Evolutionary conservation across 805 yeast genomes (phyloP).

Genomic region (Nakazawaea peltata): DNA sequence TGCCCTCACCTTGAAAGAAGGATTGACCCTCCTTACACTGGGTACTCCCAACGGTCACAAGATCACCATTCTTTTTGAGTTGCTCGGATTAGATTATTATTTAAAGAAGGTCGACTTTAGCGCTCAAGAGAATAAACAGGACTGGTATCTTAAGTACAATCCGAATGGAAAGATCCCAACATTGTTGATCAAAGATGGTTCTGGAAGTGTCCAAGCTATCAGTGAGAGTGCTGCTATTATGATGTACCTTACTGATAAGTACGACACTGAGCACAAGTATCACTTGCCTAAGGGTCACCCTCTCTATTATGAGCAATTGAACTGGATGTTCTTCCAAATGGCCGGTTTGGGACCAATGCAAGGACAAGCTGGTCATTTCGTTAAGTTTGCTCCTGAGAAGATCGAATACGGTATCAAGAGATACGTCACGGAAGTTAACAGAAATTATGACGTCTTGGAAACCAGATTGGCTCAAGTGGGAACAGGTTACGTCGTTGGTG

Average conservation of each 20-base stretch:
- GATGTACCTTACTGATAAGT: conserved; percentile 50
- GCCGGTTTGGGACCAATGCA: conserved; percentile 57
- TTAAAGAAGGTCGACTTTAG: conserved; percentile 32
- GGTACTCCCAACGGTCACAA: conserved; percentile 40
- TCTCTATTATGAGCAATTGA: conserved; percentile 42
- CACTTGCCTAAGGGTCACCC: conserved; percentile 30
- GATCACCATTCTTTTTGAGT: conserved; percentile 30
- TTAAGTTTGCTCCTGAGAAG: conserved; percentile 36
- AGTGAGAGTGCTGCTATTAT: conserved; percentile 59
- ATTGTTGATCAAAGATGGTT: conserved; percentile 30
- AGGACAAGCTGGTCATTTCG: conserved; percentile 51
- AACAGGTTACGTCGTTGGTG: conserved; percentile 52
- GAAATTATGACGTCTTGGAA: conserved; percentile 50
- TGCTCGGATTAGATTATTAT: conserved; percentile 34
- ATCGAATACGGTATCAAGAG: conserved; percentile 46
- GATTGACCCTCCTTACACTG: conserved; percentile 12
- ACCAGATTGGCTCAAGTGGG: conserved; percentile 36
- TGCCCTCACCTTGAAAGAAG: not conserved
- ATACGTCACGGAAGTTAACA: conserved; percentile 39
- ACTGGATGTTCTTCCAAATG: conserved; percentile 49
- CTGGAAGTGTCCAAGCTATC: conserved; percentile 28
- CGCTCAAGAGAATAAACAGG: conserved; percentile 41
- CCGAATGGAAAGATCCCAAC: conserved; percentile 63
- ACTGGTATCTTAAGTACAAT: conserved; percentile 47
- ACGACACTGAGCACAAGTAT: conserved; percentile 44